Conservation (phyloP, 352 stramenopile genomes). For the Blastocystis sp. region DNA sequence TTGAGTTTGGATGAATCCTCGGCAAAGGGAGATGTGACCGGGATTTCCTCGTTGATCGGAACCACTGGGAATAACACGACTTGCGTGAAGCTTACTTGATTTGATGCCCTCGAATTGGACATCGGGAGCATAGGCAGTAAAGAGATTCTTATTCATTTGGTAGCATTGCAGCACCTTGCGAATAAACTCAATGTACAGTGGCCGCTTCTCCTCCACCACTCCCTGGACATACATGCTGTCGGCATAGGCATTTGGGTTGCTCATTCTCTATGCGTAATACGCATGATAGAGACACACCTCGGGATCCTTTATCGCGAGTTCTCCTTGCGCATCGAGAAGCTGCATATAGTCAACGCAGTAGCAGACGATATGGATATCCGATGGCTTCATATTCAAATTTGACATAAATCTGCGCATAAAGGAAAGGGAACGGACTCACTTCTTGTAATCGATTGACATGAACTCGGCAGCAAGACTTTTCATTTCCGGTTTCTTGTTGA, state of each 20-base stretch:
- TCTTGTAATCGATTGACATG: constrained; percentile 63
- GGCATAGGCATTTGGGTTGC: neutral
- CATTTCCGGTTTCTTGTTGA: constrained; percentile 60
- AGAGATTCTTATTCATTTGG: constrained; percentile 52
- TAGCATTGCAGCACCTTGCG: constrained; percentile 42
- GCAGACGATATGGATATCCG: constrained; percentile 50
- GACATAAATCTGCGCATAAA: constrained; percentile 35
- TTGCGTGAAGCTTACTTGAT: neutral
- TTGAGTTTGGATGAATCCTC: constrained; percentile 25
- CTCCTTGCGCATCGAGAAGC: constrained; percentile 35
- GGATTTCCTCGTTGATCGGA: neutral
- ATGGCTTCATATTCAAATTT: constrained; percentile 57
- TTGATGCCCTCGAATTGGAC: constrained; percentile 58
- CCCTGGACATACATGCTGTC: constrained; percentile 10
- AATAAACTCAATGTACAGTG: constrained; percentile 61
- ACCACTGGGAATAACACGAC: neutral
- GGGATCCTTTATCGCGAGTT: constrained; percentile 25
- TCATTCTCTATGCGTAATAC: neutral
- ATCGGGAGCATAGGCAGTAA: constrained; percentile 47
- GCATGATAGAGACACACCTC: neutral
- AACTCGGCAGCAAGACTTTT: constrained; percentile 55
- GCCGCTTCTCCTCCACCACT: constrained; percentile 16
- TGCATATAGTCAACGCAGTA: constrained; percentile 66
- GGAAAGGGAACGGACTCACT: neutral
- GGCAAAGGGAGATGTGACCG: constrained; percentile 27